phyloP scores from a whole-genome alignment of 2,329 filamentous ascomycete genomes.

The Verticillium alfalfae region DNA sequence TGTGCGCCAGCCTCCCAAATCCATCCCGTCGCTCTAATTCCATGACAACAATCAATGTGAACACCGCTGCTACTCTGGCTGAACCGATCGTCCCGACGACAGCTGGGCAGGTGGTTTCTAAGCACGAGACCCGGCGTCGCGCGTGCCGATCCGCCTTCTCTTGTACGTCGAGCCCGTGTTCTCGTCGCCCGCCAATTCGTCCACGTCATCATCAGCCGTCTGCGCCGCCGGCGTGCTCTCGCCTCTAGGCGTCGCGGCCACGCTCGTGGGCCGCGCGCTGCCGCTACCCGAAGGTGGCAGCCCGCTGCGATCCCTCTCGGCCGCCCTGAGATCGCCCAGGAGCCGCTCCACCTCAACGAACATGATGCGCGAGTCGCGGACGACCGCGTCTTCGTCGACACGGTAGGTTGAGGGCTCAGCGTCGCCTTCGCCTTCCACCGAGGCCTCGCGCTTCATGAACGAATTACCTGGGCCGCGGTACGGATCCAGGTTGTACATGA shows the following conservation, averaged over 20 bases:
- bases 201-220: conserved; percentile 38
- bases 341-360: conserved; percentile 79
- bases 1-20: background rate
- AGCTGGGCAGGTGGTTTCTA: conserved; percentile 14
- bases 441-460: conserved; percentile 48
- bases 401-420: conserved; percentile 37
- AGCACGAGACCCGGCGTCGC: conserved; percentile 14
- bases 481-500: conserved; percentile 94
- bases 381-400: conserved; percentile 77
- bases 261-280: conserved; percentile 26
- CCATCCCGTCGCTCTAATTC: background rate
- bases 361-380: conserved; percentile 85
- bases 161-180: conserved; percentile 25
- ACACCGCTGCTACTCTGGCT: background rate
- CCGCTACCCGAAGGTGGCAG: conserved; percentile 22
- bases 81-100: background rate
- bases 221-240: conserved; percentile 32
- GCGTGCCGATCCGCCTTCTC: conserved; percentile 25
- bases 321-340: conserved; percentile 69
- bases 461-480: conserved; percentile 62
- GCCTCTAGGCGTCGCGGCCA: conserved; percentile 27
- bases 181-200: conserved; percentile 38
- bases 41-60: background rate
- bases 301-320: conserved; percentile 52
- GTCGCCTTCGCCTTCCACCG: conserved; percentile 33